Conservation (phyloP, 495 filamentous ascomycete genomes). For the Copromyces sp. region DNA sequence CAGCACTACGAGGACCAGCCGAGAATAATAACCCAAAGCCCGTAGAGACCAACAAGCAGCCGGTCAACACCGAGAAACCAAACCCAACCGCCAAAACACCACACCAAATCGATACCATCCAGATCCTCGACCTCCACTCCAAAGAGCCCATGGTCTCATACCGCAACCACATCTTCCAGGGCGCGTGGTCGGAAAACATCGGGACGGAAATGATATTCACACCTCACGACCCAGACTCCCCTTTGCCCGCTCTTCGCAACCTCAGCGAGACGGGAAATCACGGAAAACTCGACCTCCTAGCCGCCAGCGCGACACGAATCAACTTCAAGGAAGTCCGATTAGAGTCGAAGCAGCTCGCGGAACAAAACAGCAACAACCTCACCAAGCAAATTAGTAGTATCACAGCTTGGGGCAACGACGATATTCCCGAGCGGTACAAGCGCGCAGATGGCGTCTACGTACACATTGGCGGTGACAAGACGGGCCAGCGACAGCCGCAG, state of each 20-base stretch:
- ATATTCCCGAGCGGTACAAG: conserved; percentile 22
- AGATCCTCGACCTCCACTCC: conserved; percentile 71
- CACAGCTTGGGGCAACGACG: conserved; percentile 6
- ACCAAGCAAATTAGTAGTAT: neutral
- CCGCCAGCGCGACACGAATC: conserved; percentile 43
- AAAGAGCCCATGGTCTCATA: conserved; percentile 62
- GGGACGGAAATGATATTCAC: conserved; percentile 73
- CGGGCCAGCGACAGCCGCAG: conserved; percentile 29
- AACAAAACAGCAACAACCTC: conserved; percentile 2
- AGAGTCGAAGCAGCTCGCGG: conserved; percentile 5
- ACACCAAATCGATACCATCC: conserved; percentile 34
- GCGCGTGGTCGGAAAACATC: conserved; percentile 64
- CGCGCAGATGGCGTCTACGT: conserved; percentile 23
- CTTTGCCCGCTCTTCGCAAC: conserved; percentile 30
- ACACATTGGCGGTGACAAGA: conserved; percentile 25
- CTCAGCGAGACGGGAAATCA: conserved; percentile 25
- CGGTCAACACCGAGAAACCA: conserved; percentile 11
- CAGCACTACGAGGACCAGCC: conserved; percentile 3
- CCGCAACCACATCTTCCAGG: conserved; percentile 62
- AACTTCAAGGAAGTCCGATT: conserved; percentile 26
- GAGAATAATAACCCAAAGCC: neutral
- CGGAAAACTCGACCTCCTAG: conserved; percentile 46
- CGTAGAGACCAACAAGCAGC: neutral
- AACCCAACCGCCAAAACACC: conserved; percentile 12
- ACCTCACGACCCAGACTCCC: conserved; percentile 31